Percentiles rank a stretch among this genome's conserved stretches.
These are phyloP conservation scores for Limonium bicolor DNA, from an alignment of 148 eudicot genomes.

Conservation along the genomic window DNA sequence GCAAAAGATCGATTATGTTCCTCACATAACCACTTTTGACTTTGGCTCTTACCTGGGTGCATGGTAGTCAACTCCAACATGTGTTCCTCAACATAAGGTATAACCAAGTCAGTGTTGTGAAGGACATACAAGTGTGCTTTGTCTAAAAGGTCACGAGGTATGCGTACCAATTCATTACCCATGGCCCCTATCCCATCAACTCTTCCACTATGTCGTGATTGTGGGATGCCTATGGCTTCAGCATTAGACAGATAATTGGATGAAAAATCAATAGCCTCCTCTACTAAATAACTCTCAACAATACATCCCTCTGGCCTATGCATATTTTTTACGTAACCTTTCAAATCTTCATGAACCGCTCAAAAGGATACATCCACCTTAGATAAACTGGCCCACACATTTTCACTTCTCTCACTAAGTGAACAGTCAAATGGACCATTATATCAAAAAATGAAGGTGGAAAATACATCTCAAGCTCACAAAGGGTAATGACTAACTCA, in stretches of 20 bases:
- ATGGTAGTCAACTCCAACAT: no score
- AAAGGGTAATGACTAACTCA: no score
- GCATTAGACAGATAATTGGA: not conserved
- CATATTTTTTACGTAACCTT: constrained; percentile 4
- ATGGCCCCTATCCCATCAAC: no score
- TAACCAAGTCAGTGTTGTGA: no score
- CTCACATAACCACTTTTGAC: no score
- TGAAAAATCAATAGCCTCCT: constrained; percentile 1
- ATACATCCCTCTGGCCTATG: constrained; percentile 5
- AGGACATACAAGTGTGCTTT: no score
- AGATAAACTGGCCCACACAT: constrained; percentile 3
- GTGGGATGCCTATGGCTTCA: not conserved
- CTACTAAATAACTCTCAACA: not conserved
- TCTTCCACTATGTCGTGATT: not conserved
- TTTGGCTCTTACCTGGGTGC: no score
- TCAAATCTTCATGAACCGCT: constrained; percentile 2
- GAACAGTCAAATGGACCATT: constrained; percentile 8
- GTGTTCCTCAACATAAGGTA: no score
- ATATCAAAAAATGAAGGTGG: constrained; percentile 5
- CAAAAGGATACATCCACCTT: constrained; percentile 9
- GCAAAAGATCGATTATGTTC: no score
- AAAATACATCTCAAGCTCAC: no score
- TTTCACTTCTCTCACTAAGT: constrained; percentile 2
- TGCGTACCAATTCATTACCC: no score
- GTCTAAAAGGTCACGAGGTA: no score